Conservation (phyloP, 2,329 filamentous ascomycete genomes). For the Boeremia exigua region DNA sequence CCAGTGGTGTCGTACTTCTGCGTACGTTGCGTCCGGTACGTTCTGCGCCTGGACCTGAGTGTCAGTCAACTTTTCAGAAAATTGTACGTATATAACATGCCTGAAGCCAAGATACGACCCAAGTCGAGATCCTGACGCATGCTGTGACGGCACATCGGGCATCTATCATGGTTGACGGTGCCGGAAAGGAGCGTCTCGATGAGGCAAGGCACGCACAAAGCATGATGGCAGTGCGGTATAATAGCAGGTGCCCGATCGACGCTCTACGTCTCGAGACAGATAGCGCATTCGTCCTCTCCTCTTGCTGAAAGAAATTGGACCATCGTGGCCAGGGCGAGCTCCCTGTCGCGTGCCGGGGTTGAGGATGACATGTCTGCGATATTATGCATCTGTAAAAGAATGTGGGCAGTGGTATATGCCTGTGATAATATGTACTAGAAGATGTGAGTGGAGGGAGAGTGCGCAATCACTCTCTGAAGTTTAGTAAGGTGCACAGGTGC, state of each 20-base stretch:
- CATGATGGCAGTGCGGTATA: neutral
- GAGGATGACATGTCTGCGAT: neutral
- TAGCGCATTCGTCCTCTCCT: neutral
- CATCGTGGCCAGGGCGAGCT: neutral
- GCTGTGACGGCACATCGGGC: neutral
- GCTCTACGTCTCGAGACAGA: constrained; percentile 6
- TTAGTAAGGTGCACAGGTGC: too few species aligned
- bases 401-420: neutral
- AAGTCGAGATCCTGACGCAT: neutral
- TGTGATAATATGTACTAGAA: neutral
- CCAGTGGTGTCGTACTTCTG: neutral
- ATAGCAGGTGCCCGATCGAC: constrained; percentile 1
- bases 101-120: too few species aligned
- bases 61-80: neutral
- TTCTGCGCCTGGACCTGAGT: neutral
- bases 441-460: neutral
- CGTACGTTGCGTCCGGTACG: neutral
- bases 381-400: neutral
- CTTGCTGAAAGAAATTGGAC: neutral
- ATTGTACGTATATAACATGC: too few species aligned
- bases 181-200: neutral
- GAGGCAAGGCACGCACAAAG: constrained; percentile 4
- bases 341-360: neutral
- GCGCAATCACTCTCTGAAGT: too few species aligned
- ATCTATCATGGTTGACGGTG: neutral